These are phyloP conservation scores for Lentinula sp. DNA, from an alignment of 768 basidiomycete genomes.

Conservation along the genomic window DNA sequence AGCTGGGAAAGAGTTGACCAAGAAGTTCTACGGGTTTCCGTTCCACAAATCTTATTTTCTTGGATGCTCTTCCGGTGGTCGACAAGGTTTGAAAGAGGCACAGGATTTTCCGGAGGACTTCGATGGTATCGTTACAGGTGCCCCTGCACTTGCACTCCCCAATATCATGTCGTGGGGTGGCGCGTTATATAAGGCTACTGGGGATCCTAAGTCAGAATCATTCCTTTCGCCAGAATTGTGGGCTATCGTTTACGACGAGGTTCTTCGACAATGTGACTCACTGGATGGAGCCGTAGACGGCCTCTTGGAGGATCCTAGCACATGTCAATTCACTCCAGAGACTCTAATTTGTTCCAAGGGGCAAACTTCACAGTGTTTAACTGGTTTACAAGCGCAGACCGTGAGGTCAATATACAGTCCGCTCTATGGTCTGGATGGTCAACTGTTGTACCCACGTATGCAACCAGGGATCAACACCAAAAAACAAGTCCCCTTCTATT, in stretches of 20 bases:
- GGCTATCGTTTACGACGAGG: constrained; percentile 13
- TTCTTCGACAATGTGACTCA: constrained; percentile 16
- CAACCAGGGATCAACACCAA: constrained; percentile 10
- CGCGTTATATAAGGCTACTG: not conserved
- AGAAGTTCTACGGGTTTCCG: constrained; percentile 13
- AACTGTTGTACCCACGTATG: constrained; percentile 9
- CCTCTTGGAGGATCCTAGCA: constrained; percentile 13
- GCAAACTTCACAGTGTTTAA: constrained; percentile 9
- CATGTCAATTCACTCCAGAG: constrained; percentile 14
- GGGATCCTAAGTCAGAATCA: not conserved
- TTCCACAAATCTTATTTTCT: constrained; percentile 16
- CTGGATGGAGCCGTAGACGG: constrained; percentile 16
- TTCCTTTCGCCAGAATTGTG: constrained; percentile 12
- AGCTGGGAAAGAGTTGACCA: constrained; percentile 15
- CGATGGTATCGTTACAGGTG: constrained; percentile 17
- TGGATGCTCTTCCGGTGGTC: constrained; percentile 17
- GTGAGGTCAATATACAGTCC: constrained; percentile 10
- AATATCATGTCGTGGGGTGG: not conserved
- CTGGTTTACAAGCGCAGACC: constrained; percentile 10
- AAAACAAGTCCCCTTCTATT: constrained; percentile 4
- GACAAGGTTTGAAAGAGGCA: constrained; percentile 15
- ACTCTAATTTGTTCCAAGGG: constrained; percentile 9
- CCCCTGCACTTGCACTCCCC: constrained; percentile 12
- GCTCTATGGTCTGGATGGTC: constrained; percentile 8
- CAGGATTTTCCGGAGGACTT: constrained; percentile 11